Evolutionary conservation across 2,329 filamentous ascomycete species (phyloP).

Genomic region (Aspergillus sp.): DNA sequence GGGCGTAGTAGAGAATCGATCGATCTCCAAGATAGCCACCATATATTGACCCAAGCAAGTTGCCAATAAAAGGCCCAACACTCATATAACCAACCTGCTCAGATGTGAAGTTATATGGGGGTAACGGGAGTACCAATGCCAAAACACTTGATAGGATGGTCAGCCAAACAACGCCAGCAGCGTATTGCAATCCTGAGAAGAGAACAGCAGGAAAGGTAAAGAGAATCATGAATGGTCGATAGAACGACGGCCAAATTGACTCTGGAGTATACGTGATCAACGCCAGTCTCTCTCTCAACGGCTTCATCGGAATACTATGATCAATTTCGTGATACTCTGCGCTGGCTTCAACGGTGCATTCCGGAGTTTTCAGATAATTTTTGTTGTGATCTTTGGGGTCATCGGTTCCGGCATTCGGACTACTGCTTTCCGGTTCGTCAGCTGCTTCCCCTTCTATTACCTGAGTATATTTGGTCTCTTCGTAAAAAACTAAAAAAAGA

Average conservation of each 20-base stretch:
- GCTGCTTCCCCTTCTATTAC: no score
- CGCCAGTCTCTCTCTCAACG: slow-evolving; percentile 21
- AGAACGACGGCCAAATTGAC: slow-evolving; percentile 25
- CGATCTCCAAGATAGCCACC: slow-evolving; percentile 37
- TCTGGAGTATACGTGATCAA: slow-evolving; percentile 19
- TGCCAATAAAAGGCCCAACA: slow-evolving; percentile 34
- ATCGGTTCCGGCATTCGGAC: no score
- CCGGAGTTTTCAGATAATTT: neutral
- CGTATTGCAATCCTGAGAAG: slow-evolving; percentile 38
- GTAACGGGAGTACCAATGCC: slow-evolving; percentile 11
- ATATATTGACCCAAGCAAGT: slow-evolving; percentile 35
- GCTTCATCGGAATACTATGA: slow-evolving; percentile 17
- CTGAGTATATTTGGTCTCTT: slow-evolving; percentile 29
- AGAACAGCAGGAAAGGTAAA: slow-evolving; percentile 35
- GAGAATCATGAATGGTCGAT: slow-evolving; percentile 27
- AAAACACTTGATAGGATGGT: slow-evolving; percentile 16
- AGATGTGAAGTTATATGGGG: slow-evolving; percentile 28
- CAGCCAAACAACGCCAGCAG: slow-evolving; percentile 33
- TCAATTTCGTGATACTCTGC: slow-evolving; percentile 20
- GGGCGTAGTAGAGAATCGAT: slow-evolving; percentile 38
- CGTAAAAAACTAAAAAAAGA: slow-evolving; percentile 30
- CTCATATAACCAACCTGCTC: slow-evolving; percentile 30
- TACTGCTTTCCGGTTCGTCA: no score
- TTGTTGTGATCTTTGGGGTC: neutral
- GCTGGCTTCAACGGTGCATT: slow-evolving; percentile 3